Percentiles rank a stretch among this genome's conserved stretches.
Conservation (phyloP, 306 rosid genomes). For the Quercus bicolor region DNA sequence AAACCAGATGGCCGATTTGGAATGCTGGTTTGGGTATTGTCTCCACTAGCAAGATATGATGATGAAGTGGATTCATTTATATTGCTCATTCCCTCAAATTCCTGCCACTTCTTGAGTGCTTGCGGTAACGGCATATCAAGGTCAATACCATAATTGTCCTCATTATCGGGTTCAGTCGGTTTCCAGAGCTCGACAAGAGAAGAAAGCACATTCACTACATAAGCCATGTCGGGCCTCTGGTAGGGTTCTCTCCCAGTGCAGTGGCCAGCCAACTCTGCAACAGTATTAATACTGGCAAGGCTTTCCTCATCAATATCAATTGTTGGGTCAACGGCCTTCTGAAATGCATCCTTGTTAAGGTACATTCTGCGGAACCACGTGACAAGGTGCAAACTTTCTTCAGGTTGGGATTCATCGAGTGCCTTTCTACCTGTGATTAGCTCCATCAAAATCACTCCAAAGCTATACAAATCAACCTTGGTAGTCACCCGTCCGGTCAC, state of each 20-base stretch:
- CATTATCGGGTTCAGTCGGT: constrained; percentile 46
- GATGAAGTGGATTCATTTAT: constrained; percentile 24
- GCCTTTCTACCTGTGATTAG: constrained; percentile 75
- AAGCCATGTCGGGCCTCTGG: constrained; percentile 87
- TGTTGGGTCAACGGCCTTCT: constrained; percentile 49
- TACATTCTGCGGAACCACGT: constrained; percentile 73
- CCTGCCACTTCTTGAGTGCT: constrained; percentile 69
- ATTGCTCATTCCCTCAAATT: constrained; percentile 39
- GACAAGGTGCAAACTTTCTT: constrained; percentile 77
- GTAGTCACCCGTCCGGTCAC: constrained; percentile 83
- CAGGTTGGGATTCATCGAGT: constrained; percentile 65
- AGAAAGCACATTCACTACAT: constrained; percentile 67
- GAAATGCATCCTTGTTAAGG: constrained; percentile 36
- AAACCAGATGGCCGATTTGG: constrained; percentile 47
- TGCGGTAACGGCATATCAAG: constrained; percentile 58
- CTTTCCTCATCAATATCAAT: constrained; percentile 60
- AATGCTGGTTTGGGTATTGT: constrained; percentile 60
- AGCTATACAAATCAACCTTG: constrained; percentile 84
- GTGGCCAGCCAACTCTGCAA: constrained; percentile 80
- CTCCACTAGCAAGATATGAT: constrained; percentile 24
- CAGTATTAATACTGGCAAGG: constrained; percentile 36
- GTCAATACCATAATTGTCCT: constrained; percentile 50
- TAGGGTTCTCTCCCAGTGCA: constrained; percentile 74
- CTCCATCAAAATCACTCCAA: constrained; percentile 96
- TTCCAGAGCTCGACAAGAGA: constrained; percentile 80